These are phyloP conservation scores for Sophora flavescens DNA, from an alignment of 306 rosid genomes.

Conservation along the genomic window DNA sequence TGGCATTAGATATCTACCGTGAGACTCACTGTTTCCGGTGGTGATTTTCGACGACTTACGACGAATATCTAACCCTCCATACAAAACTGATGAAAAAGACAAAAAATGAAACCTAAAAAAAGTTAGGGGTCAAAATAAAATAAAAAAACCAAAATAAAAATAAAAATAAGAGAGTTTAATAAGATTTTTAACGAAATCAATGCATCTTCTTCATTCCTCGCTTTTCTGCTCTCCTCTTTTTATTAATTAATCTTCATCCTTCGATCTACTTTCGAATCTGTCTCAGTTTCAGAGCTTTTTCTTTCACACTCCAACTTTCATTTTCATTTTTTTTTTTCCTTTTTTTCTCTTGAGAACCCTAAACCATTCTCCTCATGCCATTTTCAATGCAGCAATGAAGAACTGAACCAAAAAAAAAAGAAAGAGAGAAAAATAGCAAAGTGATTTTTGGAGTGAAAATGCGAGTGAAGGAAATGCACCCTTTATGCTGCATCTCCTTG, in stretches of 20 bases:
- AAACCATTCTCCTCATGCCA: conserved; percentile 9
- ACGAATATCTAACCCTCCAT: no score
- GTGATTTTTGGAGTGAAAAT: conserved; percentile 3
- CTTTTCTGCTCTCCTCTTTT: neutral
- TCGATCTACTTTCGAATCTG: conserved; percentile 44
- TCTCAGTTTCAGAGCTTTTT: conserved; percentile 47
- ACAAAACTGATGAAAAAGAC: no score
- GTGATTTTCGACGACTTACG: no score
- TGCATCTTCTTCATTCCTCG: conserved; percentile 39
- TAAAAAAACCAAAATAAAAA: no score
- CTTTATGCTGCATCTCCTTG: conserved; percentile 88
- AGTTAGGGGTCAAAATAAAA: no score
- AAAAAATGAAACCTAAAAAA: no score
- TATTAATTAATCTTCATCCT: conserved; percentile 38
- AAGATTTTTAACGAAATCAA: neutral
- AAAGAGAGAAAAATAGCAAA: no score
- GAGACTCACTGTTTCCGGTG: no score
- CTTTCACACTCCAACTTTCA: conserved; percentile 18
- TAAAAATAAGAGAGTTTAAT: no score
- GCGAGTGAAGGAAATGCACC: conserved; percentile 96
- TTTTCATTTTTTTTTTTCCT: no score
- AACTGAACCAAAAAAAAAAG: neutral
- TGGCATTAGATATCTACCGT: no score
- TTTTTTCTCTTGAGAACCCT: conserved; percentile 40
- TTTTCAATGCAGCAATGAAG: conserved; percentile 43